phyloP scores from a whole-genome alignment of 352 stramenopile genomes.

The Hyphochytrium catenoides region DNA sequence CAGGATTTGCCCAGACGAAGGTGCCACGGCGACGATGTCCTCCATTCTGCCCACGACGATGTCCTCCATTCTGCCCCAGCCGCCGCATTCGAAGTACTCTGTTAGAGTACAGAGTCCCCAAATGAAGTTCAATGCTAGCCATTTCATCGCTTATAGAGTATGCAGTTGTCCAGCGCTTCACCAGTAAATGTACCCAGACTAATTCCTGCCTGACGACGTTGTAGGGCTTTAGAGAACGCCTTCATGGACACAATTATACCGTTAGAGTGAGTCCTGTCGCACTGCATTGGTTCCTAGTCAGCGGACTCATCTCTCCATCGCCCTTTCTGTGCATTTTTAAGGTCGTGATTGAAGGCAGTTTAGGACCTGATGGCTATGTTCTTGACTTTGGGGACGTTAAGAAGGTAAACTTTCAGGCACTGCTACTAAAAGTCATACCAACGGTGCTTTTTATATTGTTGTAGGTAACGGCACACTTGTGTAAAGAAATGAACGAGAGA shows the following conservation, averaged over 20 bases:
- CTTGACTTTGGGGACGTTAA: constrained; percentile 96
- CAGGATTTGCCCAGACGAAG: no score
- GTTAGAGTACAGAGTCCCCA: no score
- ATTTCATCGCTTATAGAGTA: constrained; percentile 70
- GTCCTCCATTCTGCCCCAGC: no score
- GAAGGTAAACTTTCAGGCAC: no score
- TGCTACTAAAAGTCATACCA: no score
- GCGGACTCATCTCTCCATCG: constrained; percentile 2
- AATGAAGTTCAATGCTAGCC: constrained; percentile 70
- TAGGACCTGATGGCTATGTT: constrained; percentile 83
- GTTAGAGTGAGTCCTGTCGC: no score
- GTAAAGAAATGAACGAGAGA: constrained; percentile 85
- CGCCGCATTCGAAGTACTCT: no score
- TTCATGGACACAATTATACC: constrained; percentile 94
- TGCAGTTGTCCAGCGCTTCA: neutral
- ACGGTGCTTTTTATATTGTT: neutral
- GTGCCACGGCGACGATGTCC: no score
- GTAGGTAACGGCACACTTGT: constrained; percentile 1
- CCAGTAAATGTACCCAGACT: neutral
- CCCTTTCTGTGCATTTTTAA: constrained; percentile 4
- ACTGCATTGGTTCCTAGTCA: no score
- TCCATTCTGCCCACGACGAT: no score
- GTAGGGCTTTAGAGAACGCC: constrained; percentile 75
- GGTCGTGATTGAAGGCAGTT: constrained; percentile 30
- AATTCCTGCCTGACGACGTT: neutral